Evolutionary conservation across 345 rosid genomes (phyloP).

Genomic region (Trapa bicornis): DNA sequence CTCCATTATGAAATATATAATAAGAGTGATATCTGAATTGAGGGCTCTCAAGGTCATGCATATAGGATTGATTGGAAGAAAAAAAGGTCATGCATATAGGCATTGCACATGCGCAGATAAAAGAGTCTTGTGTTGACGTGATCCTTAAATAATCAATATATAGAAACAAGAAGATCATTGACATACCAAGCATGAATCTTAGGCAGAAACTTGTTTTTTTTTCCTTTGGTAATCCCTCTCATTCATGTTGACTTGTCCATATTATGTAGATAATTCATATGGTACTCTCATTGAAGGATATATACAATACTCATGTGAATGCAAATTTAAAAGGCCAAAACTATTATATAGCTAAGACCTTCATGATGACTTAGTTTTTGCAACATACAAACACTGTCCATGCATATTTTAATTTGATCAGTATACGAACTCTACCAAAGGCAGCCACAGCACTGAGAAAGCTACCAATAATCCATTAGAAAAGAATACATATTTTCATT

Average conservation of each 20-base stretch:
- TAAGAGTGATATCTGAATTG: not conserved
- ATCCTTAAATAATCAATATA: not conserved
- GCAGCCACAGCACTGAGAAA: not conserved
- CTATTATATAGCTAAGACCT: conserved; percentile 1
- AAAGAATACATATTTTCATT: not conserved
- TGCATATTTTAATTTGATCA: not conserved
- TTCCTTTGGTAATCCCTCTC: conserved; percentile 94
- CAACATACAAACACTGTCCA: not conserved
- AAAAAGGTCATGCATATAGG: not conserved
- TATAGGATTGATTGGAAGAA: too few species aligned
- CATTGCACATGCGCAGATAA: not conserved
- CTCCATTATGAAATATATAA: not conserved
- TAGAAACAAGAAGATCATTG: not conserved
- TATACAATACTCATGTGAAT: not conserved
- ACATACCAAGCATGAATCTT: conserved; percentile 95
- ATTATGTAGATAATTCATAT: not conserved
- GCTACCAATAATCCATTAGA: not conserved
- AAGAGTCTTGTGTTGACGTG: not conserved
- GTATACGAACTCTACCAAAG: not conserved
- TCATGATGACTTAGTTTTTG: not conserved
- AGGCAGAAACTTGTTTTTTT: conserved; percentile 90
- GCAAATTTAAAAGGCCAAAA: not conserved
- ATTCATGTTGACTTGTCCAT: conserved; percentile 78
- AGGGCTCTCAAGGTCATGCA: not conserved
- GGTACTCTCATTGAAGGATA: not conserved